Percentiles rank a stretch among this genome's conserved stretches.
These are phyloP conservation scores for Xenoacremonium recifei DNA, from an alignment of 2,329 filamentous ascomycete species.

Conservation along the genomic window DNA sequence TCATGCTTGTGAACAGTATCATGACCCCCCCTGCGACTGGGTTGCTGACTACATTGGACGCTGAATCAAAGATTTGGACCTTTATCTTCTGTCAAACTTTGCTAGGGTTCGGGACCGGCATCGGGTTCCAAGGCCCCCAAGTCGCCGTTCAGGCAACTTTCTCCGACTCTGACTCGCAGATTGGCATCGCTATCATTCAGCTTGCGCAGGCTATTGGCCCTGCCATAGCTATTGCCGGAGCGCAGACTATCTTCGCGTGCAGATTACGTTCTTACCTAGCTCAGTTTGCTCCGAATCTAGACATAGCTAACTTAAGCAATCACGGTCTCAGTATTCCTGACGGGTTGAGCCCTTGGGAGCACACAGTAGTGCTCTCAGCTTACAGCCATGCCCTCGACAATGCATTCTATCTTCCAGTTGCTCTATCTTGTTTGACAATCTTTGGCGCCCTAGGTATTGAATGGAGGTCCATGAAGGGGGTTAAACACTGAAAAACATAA, in stretches of 20 bases:
- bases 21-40: background rate
- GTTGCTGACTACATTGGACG: background rate
- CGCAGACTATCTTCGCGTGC: constrained; percentile 30
- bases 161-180: background rate
- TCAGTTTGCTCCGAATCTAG: background rate
- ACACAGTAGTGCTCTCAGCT: background rate
- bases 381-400: background rate
- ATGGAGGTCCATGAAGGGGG: background rate
- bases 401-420: background rate
- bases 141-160: background rate
- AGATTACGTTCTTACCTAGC: background rate
- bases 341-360: background rate
- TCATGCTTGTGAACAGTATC: background rate
- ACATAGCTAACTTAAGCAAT: background rate
- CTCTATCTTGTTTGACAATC: background rate
- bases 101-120: background rate
- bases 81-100: background rate
- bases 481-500: too few species aligned
- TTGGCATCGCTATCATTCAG: background rate
- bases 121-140: background rate
- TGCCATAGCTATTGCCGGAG: background rate
- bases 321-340: background rate
- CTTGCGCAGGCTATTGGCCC: background rate
- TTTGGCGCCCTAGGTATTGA: background rate
- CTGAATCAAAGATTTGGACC: background rate